phyloP scores from a whole-genome alignment of 345 rosid species.

The Dovyalis caffra region DNA sequence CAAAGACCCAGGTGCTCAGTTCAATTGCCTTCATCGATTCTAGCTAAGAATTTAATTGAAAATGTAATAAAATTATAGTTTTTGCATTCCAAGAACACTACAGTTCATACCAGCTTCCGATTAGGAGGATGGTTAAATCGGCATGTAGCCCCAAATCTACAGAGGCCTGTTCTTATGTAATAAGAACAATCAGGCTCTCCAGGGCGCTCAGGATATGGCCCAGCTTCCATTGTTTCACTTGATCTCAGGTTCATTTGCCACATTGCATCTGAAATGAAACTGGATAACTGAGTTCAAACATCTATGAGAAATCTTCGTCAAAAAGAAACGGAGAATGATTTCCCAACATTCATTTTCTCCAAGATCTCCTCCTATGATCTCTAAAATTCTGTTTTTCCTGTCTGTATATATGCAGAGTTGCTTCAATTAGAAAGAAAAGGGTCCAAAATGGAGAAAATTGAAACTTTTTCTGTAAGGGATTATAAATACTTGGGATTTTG shows the following conservation, averaged over 20 bases:
- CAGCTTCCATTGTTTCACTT: constrained; percentile 65
- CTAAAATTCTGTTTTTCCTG: not conserved
- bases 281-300: constrained; percentile 27
- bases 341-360: not conserved
- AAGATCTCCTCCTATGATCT: not conserved
- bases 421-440: constrained; percentile 7
- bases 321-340: constrained; percentile 4
- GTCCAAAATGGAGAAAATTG: not conserved
- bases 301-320: not conserved
- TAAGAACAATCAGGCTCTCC: constrained; percentile 97
- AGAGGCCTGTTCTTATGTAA: constrained; percentile 96
- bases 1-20: not conserved
- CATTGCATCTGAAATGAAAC: constrained; percentile 63
- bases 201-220: constrained; percentile 79
- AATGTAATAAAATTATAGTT: not conserved
- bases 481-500: not conserved
- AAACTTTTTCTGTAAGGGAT: not conserved
- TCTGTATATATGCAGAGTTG: not conserved
- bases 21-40: not conserved
- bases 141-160: constrained; percentile 79
- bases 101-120: constrained; percentile 73
- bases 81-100: constrained; percentile 4
- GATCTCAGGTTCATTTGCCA: constrained; percentile 83
- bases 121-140: constrained; percentile 80
- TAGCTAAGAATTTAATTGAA: not conserved